phyloP scores from a whole-genome alignment of 768 basidiomycete genomes.

The Amanita thiersii region DNA sequence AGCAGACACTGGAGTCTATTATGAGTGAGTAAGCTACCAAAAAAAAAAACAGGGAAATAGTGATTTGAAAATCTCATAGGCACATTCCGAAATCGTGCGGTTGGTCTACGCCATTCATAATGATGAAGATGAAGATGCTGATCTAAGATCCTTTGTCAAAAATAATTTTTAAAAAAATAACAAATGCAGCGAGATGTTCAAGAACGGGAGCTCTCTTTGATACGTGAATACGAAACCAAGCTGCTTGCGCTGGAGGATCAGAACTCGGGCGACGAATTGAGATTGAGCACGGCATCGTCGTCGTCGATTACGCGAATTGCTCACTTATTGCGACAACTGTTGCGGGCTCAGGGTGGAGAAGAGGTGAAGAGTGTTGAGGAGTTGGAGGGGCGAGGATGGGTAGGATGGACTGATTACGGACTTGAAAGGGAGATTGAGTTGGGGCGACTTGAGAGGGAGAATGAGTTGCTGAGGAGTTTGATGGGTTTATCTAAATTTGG shows the following conservation, averaged over 20 bases:
- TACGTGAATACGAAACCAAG: conserved; percentile 85
- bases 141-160: conserved; percentile 7
- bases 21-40: conserved; percentile 48
- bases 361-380: conserved; percentile 25
- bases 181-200: conserved; percentile 79
- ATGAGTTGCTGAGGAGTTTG: conserved; percentile 70
- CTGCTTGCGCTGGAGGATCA: conserved; percentile 72
- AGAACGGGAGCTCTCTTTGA: conserved; percentile 81
- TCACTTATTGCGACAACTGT: conserved; percentile 54
- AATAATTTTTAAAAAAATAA: neutral
- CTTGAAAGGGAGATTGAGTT: conserved; percentile 91
- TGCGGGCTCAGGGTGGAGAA: conserved; percentile 68
- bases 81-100: conserved; percentile 82
- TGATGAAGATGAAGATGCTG: conserved; percentile 5
- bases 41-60: neutral
- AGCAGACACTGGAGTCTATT: conserved; percentile 89
- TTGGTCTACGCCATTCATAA: conserved; percentile 31
- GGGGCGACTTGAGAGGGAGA: conserved; percentile 80
- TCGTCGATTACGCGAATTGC: conserved; percentile 66
- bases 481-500: conserved; percentile 36
- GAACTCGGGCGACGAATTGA: conserved; percentile 48
- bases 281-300: conserved; percentile 56
- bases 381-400: conserved; percentile 18
- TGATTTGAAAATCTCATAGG: conserved; percentile 17
- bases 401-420: conserved; percentile 57